phyloP scores from a whole-genome alignment of 305 asterid genomes.

The Rubia peregrina region DNA sequence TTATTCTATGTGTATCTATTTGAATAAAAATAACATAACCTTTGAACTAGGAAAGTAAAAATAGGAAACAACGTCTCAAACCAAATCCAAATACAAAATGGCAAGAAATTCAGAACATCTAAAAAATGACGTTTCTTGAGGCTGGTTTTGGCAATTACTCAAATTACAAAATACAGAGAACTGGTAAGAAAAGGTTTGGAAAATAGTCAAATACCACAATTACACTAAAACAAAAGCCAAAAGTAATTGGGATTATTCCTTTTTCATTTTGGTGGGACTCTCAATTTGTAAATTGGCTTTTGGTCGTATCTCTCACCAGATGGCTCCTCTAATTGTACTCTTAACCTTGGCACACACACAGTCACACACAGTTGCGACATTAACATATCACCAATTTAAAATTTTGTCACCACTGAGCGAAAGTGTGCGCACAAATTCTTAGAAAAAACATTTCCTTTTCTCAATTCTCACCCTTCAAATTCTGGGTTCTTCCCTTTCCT shows the following conservation, averaged over 20 bases:
- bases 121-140: neutral
- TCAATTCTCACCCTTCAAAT: slow-evolving; percentile 2
- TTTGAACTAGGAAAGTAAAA: too few relatives aligned
- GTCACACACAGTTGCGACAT: neutral
- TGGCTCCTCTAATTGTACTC: neutral
- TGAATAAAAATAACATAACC: too few relatives aligned
- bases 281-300: neutral
- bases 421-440: slow-evolving; percentile 6
- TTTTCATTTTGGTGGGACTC: neutral
- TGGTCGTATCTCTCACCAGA: neutral
- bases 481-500: slow-evolving; percentile 1
- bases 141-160: neutral
- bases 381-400: slow-evolving; percentile 3
- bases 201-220: neutral
- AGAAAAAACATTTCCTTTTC: slow-evolving; percentile 6
- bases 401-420: slow-evolving; percentile 8
- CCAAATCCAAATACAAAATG: neutral
- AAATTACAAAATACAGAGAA: neutral
- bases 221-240: too few relatives aligned
- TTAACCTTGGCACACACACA: neutral
- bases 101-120: neutral
- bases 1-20: too few relatives aligned
- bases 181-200: neutral
- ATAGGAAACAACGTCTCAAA: neutral
- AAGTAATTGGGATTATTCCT: neutral